Base-by-base conservation (phyloP, 306 rosid genomes). In the Cucurbita moschata region DNA sequence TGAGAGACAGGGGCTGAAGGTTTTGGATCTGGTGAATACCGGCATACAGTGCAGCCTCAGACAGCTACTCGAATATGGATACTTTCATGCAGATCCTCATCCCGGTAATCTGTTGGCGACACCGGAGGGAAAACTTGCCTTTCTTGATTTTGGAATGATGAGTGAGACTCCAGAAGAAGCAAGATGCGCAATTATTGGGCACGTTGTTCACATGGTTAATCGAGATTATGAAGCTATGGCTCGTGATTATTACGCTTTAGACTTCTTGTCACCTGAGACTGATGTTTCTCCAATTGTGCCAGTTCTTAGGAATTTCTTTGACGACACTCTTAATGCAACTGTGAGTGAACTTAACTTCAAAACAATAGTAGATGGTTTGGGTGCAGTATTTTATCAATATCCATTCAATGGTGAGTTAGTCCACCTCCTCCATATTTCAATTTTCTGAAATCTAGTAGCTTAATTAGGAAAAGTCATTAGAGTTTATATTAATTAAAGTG, bases 151-250 rank as follows among this genome's bases (percentile, higher is more conserved):
- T 70, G 98, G 96, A 79, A 93, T 93, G 98, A 93, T 90, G 97
- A 93, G 97, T 78, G 98, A 93, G 82, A 90, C 98, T 53, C 98
- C 98, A 16, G 98, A 93, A 82, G 92, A 81, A 76, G 97, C 98
- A 30, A 88, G 97, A 82, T 83, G 56, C 71, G 97, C 94, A 10
- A 93, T 93, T 73, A 88, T 93, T 60, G 96, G 97, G 66, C 97
- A 93, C 76, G 93, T 93, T 73, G 98, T 93, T 85, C 98, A 94
- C 89, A 81, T 94, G 94, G 97, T 94, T 52, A 94, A 94, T 77
- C 82, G 98, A 65, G 98, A 94, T 79, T 94, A 94, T 30, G 98
- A 90, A 84, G 98, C 98, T 72, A 94, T 94, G 98, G 98, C 98
- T 71, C 90, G 80, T 46, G 98, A 94, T 79, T 94, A 94, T 84